phyloP scores from a whole-genome alignment of 1,284 basidiomycete species.

The Meira miltonrushii region DNA sequence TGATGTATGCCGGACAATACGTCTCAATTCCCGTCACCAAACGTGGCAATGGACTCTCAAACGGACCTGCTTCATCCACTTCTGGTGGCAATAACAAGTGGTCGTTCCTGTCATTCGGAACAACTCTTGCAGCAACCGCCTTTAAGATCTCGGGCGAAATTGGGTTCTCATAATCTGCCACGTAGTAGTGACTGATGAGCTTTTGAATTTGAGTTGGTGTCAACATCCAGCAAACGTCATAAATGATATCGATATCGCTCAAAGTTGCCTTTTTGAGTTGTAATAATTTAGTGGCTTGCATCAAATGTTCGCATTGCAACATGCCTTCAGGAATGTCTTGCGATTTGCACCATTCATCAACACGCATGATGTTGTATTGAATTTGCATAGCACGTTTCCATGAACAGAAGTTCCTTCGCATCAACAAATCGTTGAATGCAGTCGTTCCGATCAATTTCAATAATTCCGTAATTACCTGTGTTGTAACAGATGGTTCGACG shows the following conservation, averaged over 20 bases:
- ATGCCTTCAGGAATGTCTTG: constrained; percentile 96
- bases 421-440: constrained; percentile 96
- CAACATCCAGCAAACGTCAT: constrained; percentile 98
- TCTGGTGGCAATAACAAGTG: constrained; percentile 50
- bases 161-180: constrained; percentile 81
- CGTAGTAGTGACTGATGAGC: constrained; percentile 96
- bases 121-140: constrained; percentile 49
- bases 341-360: constrained; percentile 70
- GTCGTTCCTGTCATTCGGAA: constrained; percentile 52
- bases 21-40: constrained; percentile 53
- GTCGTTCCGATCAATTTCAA: constrained; percentile 94
- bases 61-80: constrained; percentile 52
- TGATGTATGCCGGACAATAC: constrained; percentile 50
- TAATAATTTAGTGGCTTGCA: constrained; percentile 97
- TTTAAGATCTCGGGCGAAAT: constrained; percentile 53
- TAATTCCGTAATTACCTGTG: constrained; percentile 92
- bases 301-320: constrained; percentile 93
- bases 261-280: constrained; percentile 87
- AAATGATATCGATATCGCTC: constrained; percentile 87
- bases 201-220: constrained; percentile 99
- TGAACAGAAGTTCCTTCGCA: constrained; percentile 97
- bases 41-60: constrained; percentile 48
- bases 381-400: constrained; percentile 78
- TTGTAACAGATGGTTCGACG: constrained; percentile 94
- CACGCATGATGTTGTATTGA: constrained; percentile 59